Base-by-base conservation (phyloP, 1,284 basidiomycete genomes). In the Uromyces viciae-fabae region DNA sequence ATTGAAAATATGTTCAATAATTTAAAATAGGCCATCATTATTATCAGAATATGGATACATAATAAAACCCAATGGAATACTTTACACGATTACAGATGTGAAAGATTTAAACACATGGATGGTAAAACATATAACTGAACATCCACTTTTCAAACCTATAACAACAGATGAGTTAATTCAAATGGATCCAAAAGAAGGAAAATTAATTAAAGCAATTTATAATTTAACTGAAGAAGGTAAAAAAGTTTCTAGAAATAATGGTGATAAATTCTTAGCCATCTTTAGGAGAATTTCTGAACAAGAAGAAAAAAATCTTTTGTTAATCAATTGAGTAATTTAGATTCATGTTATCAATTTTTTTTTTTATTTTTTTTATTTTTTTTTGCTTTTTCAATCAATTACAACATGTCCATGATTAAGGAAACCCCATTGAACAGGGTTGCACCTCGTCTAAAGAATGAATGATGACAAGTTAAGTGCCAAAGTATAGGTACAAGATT, bases 51-150 rank as follows among this genome's bases (percentile, higher is more conserved):
- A 99, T 84, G 97, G 97, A 1, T 98, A 94, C 85, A 92, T 94
- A 31, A 90, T 99, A 33, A 90, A 91, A 38, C 93, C 94, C 0
- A 95, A 94, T 15, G 97, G 96, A 0, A 92, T 98, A 84, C 89
- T 98, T 19, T 99, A 99, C 88, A 98, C 96, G 9, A 96, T 98
- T 85, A 99, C 97, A 1, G 97, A 99, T 85, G 97, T 99, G 36
- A 89, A 91, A 82, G 94, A 98, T 85, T 89, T 99, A 17, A 93
- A 97, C 86, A 90, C 92, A 77, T 99, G 97, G 97, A 99, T 98
- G 94, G 91, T 90, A 76, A 88, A 90, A 11, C 96, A 98, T 87
- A 88, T 99, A 25, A 90, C 90, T 69, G 89, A 88, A 0, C 96
- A 95, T 85, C 94, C 95, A 0, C 88, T 97, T 22, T 99, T 99